These are phyloP conservation scores for Cryptosporidium muris DNA, from an alignment of 169 alveolate genomes.

Conservation along the genomic window DNA sequence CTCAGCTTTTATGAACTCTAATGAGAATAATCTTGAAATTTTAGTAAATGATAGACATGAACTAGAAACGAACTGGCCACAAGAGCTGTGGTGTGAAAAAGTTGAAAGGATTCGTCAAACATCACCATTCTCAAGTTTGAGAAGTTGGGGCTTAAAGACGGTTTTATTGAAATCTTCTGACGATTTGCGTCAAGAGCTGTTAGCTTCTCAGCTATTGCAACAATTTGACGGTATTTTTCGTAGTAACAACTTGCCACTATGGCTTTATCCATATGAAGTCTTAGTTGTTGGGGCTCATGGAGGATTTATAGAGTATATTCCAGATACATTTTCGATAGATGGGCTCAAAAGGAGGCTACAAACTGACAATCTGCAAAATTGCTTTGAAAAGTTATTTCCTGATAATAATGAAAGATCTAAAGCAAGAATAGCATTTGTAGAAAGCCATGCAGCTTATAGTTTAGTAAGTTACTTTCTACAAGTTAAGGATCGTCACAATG, in stretches of 20 bases:
- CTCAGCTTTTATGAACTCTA: neutral
- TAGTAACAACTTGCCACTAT: slow-evolving; percentile 87
- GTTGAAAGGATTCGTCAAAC: slow-evolving; percentile 79
- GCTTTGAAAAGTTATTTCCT: slow-evolving; percentile 49
- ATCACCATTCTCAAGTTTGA: slow-evolving; percentile 85
- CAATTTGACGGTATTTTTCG: slow-evolving; percentile 87
- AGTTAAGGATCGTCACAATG: slow-evolving; percentile 95
- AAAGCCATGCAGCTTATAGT: slow-evolving; percentile 96
- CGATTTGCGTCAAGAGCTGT: slow-evolving; percentile 93
- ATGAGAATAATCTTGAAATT: neutral
- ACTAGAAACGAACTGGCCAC: slow-evolving; percentile 28
- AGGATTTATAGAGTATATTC: slow-evolving; percentile 86
- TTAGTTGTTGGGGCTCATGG: slow-evolving; percentile 92
- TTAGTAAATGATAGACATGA: slow-evolving; percentile 1
- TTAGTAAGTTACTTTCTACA: slow-evolving; percentile 91
- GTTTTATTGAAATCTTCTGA: slow-evolving; percentile 95
- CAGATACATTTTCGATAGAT: slow-evolving; percentile 87
- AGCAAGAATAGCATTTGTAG: slow-evolving; percentile 85
- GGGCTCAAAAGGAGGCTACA: slow-evolving; percentile 78
- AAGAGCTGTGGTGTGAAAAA: slow-evolving; percentile 75
- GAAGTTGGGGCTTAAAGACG: slow-evolving; percentile 85
- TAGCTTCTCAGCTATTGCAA: slow-evolving; percentile 93
- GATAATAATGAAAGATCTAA: slow-evolving; percentile 20
- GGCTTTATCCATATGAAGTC: slow-evolving; percentile 93
- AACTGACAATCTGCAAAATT: slow-evolving; percentile 70